Conservation (phyloP, 768 basidiomycete species). For the Cubamyces lactineus region DNA sequence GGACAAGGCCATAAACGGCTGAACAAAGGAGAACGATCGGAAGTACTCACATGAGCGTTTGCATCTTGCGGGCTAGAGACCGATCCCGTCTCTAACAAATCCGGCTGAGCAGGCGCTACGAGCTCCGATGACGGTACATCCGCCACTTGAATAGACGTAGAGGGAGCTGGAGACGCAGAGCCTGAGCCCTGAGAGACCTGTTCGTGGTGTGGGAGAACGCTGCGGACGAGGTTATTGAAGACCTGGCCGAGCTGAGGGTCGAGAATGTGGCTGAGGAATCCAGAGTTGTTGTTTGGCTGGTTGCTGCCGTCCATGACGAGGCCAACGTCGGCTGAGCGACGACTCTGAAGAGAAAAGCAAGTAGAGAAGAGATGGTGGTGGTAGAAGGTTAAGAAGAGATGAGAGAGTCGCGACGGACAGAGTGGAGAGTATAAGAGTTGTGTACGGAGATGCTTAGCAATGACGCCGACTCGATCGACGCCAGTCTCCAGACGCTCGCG, state of each 20-base stretch:
- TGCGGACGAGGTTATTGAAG: constrained; percentile 15
- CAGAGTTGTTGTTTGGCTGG: constrained; percentile 7
- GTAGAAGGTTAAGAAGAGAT: constrained; percentile 19
- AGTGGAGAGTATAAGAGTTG: constrained; percentile 3
- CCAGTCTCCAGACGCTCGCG: constrained; percentile 9
- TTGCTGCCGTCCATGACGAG: constrained; percentile 28
- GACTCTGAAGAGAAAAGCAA: constrained; percentile 3
- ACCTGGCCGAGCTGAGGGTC: constrained; percentile 21
- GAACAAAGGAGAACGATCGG: not conserved
- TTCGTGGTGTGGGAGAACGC: constrained; percentile 3
- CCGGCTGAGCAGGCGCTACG: not conserved
- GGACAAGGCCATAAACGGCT: not conserved
- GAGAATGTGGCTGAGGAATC: constrained; percentile 18
- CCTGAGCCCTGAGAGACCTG: constrained; percentile 1
- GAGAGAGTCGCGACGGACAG: not conserved
- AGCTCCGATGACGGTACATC: constrained; percentile 5
- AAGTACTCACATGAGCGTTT: constrained; percentile 1
- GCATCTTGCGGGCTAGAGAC: not conserved
- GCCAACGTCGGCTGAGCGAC: constrained; percentile 4
- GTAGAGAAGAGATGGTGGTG: constrained; percentile 12
- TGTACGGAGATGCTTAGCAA: constrained; percentile 14
- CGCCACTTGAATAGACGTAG: not conserved
- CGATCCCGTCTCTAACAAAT: not conserved
- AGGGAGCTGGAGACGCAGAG: not conserved
- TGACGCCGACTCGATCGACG: not conserved